Base-by-base conservation (phyloP, 345 rosid species). In the Melaleuca alternifolia region DNA sequence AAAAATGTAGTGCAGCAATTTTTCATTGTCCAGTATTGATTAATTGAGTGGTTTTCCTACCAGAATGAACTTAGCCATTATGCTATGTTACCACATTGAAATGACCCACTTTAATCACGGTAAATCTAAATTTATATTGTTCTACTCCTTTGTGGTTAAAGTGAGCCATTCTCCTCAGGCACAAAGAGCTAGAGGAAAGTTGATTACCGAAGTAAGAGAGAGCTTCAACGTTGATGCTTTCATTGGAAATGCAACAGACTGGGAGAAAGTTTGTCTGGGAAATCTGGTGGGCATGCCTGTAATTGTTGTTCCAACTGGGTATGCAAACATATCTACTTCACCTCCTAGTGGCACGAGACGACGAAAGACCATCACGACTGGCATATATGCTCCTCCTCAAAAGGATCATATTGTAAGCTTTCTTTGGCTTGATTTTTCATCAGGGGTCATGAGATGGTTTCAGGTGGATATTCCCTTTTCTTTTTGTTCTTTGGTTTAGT, bases 261-360 rank as follows among this genome's bases (percentile, higher is more conserved):
- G 98, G 98, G 99, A 97, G 91, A 96, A 88, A 91, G 95, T 94
- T 12, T 93, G 98, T 89, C 23, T 96, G 91, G 99, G 98, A 87
- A 97, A 97, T 92, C 96, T 96, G 5, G 98, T 94, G 21, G 99
- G 99, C 46, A 79, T 97, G 54, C 99, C 98, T 6, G 93, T 94
- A 26, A 83, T 95, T 18, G 95, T 96, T 65, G 90, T 97, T 84
- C 98, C 97, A 4, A 92, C 97, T 1, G 95, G 96, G 65, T 92
- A 91, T 44, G 91, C 89, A 54, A 90, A 76, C 88, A 92, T 94
- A 89, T 26, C 95, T 1, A 87, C 92, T 85, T 95, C 96, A 51
- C 96, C 98, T 7, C n/a, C 92, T 0, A 76, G 83, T 6, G 93
- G 87, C 61, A 90, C 94, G 59, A 93, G 89, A 14, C 91, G 97